These are phyloP conservation scores for Quercus bicolor DNA, from an alignment of 306 rosid genomes.

Conservation along the genomic window DNA sequence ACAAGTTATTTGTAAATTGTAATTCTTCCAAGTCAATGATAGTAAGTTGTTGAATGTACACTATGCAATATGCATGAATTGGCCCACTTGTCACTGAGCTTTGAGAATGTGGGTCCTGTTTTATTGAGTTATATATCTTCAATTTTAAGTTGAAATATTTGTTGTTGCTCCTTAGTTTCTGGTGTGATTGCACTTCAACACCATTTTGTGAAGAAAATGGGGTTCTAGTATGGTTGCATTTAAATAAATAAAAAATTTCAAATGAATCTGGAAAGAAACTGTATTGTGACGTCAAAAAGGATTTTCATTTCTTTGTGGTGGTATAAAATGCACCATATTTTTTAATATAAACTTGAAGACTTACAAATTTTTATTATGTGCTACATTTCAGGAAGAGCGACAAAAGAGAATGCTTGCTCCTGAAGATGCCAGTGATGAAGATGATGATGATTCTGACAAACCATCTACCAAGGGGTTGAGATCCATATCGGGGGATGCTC, in stretches of 20 bases:
- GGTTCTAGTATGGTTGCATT: no score
- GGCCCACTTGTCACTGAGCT: not conserved
- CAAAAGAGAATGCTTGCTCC: slow-evolving; percentile 77
- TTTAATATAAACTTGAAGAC: not conserved
- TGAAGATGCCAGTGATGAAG: slow-evolving; percentile 74
- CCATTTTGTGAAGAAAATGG: no score
- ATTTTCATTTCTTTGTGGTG: not conserved
- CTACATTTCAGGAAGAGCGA: slow-evolving; percentile 66
- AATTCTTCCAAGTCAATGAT: not conserved
- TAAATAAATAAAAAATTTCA: no score
- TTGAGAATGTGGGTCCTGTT: not conserved
- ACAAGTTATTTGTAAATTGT: not conserved
- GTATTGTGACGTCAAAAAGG: no score
- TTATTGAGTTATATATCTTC: not conserved
- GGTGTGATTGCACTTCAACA: no score
- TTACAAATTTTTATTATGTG: not conserved
- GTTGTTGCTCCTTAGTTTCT: no score
- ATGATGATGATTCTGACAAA: slow-evolving; percentile 49
- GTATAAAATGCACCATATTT: not conserved
- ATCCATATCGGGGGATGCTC: slow-evolving; percentile 85
- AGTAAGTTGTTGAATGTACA: not conserved
- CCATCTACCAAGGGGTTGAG: slow-evolving; percentile 45
- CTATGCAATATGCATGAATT: not conserved
- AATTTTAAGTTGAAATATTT: no score
- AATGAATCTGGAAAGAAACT: no score